Conservation (phyloP, 2,329 filamentous ascomycete genomes). For the Aspergillus viridinutans region DNA sequence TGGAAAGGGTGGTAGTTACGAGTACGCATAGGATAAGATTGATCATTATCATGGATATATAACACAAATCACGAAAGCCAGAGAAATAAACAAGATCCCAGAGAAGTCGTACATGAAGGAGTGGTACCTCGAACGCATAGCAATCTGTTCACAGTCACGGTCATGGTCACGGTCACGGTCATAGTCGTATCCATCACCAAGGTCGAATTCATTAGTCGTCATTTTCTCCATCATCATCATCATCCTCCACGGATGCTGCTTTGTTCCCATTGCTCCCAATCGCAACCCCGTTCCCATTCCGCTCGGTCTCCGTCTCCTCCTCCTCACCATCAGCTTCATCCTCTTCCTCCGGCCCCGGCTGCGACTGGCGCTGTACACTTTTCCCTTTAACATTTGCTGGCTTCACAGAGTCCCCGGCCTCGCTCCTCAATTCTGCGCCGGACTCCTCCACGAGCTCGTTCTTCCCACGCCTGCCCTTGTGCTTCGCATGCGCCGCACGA, state of each 20-base stretch:
- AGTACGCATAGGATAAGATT: not conserved
- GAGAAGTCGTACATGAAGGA: not conserved
- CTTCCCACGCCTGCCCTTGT: conserved; percentile 7
- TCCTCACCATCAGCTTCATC: not conserved
- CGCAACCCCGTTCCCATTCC: not conserved
- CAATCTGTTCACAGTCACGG: not conserved
- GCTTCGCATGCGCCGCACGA: conserved; percentile 18
- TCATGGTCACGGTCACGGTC: not conserved
- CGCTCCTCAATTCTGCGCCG: conserved; percentile 20
- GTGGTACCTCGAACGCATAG: not conserved
- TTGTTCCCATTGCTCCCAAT: not conserved
- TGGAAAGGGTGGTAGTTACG: conserved; percentile 22
- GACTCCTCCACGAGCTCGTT: conserved; percentile 21
- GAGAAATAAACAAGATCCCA: not conserved
- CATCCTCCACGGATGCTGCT: not conserved
- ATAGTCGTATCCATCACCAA: not conserved
- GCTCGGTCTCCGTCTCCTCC: not conserved
- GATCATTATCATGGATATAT: not conserved
- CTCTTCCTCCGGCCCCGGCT: not conserved
- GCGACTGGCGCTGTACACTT: conserved; percentile 11
- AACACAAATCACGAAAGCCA: not conserved
- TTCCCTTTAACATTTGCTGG: conserved; percentile 18
- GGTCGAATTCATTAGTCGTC: not conserved
- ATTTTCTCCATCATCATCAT: not conserved
- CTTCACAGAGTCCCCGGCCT: conserved; percentile 13